Evolutionary conservation across 163 green algal genomes (phyloP).

Genomic region (Scenedesmus sp.): DNA sequence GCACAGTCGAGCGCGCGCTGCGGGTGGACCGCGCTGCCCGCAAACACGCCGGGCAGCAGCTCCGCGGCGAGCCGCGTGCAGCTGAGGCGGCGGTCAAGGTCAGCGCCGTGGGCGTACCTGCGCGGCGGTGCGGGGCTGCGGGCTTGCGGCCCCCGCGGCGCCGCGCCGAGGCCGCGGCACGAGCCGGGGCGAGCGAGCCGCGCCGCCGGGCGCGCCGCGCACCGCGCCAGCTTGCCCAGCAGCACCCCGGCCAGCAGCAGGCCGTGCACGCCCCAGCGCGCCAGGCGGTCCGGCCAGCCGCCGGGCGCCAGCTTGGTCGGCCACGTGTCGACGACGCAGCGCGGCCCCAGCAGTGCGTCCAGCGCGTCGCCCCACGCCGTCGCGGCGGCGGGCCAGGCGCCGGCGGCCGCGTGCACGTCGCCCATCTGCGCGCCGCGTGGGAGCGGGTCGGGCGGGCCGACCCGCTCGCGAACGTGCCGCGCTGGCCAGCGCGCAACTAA

Average conservation of each 20-base stretch:
- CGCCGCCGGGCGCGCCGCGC: not conserved
- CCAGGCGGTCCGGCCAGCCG: constrained; percentile 47
- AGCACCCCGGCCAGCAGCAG: constrained; percentile 65
- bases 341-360: constrained; percentile 69
- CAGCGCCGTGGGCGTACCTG: constrained; percentile 48
- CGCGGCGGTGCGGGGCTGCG: too few species aligned
- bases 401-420: constrained; percentile 72
- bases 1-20: constrained; percentile 65
- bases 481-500: too few species aligned
- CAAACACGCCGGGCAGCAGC: constrained; percentile 58
- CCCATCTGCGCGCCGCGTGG: constrained; percentile 58
- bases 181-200: too few species aligned
- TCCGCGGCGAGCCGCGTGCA: constrained; percentile 53
- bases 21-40: constrained; percentile 60
- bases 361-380: constrained; percentile 65
- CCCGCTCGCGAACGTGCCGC: too few species aligned
- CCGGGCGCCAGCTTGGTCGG: constrained; percentile 48
- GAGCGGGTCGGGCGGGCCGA: too few species aligned
- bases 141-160: too few species aligned
- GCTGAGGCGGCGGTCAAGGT: constrained; percentile 56
- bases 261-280: constrained; percentile 61
- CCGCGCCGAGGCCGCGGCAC: too few species aligned
- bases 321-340: constrained; percentile 72
- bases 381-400: constrained; percentile 56
- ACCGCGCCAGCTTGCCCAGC: constrained; percentile 64